A percentile compares a stretch with the other conserved stretches of the same genome.
Evolutionary conservation across 83 land plant genomes (phyloP).

Genomic region (Picea engelmannii): DNA sequence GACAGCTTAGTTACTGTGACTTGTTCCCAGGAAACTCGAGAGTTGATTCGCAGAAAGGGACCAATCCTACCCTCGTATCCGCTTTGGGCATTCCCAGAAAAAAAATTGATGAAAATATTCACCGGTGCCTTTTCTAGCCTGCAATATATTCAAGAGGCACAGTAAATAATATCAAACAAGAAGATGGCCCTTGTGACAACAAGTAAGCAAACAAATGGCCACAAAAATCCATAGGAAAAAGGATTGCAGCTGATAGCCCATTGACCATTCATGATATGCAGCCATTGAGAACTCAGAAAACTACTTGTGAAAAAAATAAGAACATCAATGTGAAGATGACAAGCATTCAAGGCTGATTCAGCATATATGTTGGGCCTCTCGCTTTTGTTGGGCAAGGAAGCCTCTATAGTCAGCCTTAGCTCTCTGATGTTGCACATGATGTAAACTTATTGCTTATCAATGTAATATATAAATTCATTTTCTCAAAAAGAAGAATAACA

Average conservation of each 20-base stretch:
- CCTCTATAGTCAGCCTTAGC: no score
- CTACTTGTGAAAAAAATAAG: background rate
- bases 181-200: background rate
- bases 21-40: conserved; percentile 11
- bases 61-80: background rate
- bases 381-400: no score
- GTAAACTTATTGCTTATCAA: no score
- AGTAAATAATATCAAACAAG: background rate
- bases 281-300: background rate
- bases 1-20: conserved; percentile 12
- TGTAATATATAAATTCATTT: no score
- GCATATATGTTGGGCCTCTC: no score
- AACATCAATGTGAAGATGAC: background rate
- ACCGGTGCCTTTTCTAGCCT: conserved; percentile 6
- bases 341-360: no score
- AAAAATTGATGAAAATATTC: conserved; percentile 5
- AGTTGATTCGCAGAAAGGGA: conserved; percentile 6
- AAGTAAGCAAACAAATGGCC: background rate
- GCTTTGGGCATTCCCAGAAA: conserved; percentile 7
- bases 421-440: no score
- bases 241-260: background rate
- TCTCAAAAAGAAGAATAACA: background rate
- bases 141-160: conserved; percentile 13
- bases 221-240: background rate
- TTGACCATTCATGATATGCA: background rate